Conservation (phyloP, 805 yeast species). For the Saturnispora kantuleensis region DNA sequence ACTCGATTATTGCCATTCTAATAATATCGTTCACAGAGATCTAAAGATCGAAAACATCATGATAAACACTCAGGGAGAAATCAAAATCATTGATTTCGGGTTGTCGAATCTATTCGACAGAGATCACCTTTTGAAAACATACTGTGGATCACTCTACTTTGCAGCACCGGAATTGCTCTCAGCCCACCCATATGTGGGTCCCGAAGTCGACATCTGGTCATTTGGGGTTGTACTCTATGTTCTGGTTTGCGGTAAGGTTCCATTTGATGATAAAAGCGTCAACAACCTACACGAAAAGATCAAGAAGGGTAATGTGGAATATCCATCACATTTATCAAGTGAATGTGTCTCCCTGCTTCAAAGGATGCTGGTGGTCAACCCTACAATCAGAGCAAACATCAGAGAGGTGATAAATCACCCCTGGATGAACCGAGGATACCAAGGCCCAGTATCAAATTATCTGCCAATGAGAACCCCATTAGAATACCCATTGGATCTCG, state of each 20-base stretch:
- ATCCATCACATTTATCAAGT: slow-evolving; percentile 70
- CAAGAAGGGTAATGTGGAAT: slow-evolving; percentile 84
- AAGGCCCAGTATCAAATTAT: slow-evolving; percentile 56
- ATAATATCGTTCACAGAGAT: slow-evolving; percentile 94
- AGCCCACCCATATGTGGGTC: slow-evolving; percentile 90
- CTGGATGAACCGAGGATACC: slow-evolving; percentile 90
- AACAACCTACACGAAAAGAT: slow-evolving; percentile 88
- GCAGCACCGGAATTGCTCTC: slow-evolving; percentile 96
- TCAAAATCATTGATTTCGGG: slow-evolving; percentile 94
- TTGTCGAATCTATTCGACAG: slow-evolving; percentile 77
- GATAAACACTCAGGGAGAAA: slow-evolving; percentile 88
- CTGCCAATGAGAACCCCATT: slow-evolving; percentile 75
- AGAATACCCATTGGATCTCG: slow-evolving; percentile 53
- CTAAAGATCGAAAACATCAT: slow-evolving; percentile 92
- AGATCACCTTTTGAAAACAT: slow-evolving; percentile 69
- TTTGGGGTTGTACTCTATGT: slow-evolving; percentile 95
- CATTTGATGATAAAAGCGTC: slow-evolving; percentile 93
- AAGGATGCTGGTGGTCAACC: slow-evolving; percentile 88
- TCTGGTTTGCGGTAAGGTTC: slow-evolving; percentile 94
- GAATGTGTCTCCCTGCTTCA: slow-evolving; percentile 75
- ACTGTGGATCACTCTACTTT: slow-evolving; percentile 94
- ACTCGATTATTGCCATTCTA: slow-evolving; percentile 83
- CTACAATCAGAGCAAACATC: slow-evolving; percentile 67
- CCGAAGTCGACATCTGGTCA: slow-evolving; percentile 98
- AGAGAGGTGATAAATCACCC: slow-evolving; percentile 79